These are phyloP conservation scores for Trichoderma virens DNA, from an alignment of 495 filamentous ascomycete genomes.

Conservation along the genomic window DNA sequence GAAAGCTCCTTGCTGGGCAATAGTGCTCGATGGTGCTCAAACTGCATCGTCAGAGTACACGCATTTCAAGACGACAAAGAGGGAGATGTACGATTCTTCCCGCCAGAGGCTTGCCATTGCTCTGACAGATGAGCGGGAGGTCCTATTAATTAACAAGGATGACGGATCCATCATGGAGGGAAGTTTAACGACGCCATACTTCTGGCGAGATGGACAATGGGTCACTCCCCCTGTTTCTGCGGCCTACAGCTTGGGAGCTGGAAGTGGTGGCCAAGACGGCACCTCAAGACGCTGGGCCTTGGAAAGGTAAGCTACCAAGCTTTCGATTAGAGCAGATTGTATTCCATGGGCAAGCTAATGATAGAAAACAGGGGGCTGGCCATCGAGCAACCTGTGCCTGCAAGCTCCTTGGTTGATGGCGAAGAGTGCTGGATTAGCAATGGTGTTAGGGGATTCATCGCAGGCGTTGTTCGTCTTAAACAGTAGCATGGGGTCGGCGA, in stretches of 20 bases:
- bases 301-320: constrained; percentile 34
- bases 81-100: constrained; percentile 58
- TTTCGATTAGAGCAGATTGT: neutral
- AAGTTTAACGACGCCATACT: constrained; percentile 71
- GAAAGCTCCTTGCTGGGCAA: constrained; percentile 27
- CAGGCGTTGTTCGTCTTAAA: neutral
- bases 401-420: constrained; percentile 52
- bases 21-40: constrained; percentile 48
- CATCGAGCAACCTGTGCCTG: constrained; percentile 51
- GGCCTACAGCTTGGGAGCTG: constrained; percentile 18
- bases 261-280: constrained; percentile 70
- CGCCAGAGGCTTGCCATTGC: constrained; percentile 50
- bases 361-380: constrained; percentile 36
- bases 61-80: constrained; percentile 65
- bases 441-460: constrained; percentile 69
- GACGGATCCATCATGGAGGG: constrained; percentile 76
- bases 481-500: constrained; percentile 14
- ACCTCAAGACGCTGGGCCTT: constrained; percentile 78
- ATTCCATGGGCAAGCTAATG: neutral
- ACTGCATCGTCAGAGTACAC: constrained; percentile 57
- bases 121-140: constrained; percentile 52
- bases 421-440: constrained; percentile 83
- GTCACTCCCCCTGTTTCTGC: constrained; percentile 49
- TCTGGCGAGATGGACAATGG: constrained; percentile 61
- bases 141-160: constrained; percentile 58